Conservation (phyloP, 202 grass and related monocot species). For the Panicum hallii region DNA sequence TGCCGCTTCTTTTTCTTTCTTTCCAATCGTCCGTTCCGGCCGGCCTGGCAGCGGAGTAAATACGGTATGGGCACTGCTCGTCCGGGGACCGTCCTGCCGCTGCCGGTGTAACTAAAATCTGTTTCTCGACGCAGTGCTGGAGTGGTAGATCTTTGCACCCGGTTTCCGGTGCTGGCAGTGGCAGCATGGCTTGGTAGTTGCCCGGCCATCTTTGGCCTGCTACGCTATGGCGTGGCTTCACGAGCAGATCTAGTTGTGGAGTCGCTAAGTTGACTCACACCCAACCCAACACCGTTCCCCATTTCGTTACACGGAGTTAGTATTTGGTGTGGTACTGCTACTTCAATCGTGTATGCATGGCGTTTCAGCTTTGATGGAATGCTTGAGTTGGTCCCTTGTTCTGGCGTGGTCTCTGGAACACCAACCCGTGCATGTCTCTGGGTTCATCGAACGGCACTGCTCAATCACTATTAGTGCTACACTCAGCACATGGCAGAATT, state of each 20-base stretch:
- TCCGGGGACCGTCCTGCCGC: not conserved
- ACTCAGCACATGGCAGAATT: constrained; percentile 6
- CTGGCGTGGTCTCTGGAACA: not conserved
- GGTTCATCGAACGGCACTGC: not conserved
- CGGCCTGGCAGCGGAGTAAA: constrained; percentile 17
- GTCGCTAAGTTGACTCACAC: not conserved
- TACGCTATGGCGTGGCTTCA: not conserved
- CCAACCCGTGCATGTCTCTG: not conserved
- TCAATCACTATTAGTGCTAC: not conserved
- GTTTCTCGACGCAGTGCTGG: not conserved
- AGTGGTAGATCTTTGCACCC: not conserved
- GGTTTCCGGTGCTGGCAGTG: not conserved
- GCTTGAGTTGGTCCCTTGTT: not conserved
- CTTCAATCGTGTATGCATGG: not conserved
- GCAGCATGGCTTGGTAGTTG: not conserved
- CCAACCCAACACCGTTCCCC: too few relatives aligned
- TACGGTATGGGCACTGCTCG: not conserved
- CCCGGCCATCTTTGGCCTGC: not conserved
- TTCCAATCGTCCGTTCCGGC: not conserved
- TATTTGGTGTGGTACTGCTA: not conserved
- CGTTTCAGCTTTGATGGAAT: not conserved
- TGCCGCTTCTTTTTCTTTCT: not conserved
- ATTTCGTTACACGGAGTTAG: not conserved
- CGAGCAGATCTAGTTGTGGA: not conserved
- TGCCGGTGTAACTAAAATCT: not conserved